Evolutionary conservation across 495 filamentous ascomycete genomes (phyloP), one percentile per base, ranked within the genome.

Genomic region (Hypoxylon crocopeplum): DNA sequence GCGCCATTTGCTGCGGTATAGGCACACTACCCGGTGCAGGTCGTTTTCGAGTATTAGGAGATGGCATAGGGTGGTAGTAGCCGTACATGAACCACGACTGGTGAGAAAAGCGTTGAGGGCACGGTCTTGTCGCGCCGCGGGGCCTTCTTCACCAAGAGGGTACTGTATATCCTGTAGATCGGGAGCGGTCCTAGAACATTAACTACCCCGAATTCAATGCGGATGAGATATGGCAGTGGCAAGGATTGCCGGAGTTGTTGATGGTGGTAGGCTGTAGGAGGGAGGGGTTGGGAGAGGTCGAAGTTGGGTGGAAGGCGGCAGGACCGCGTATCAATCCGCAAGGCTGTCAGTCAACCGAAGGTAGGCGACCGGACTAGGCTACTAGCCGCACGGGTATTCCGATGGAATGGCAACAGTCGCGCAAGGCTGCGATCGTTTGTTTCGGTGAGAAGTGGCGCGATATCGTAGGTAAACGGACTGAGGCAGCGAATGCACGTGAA

Each of bases 21-120:
- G 84, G 78, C 16, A 78, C 70, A 40, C 81, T 77, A 63, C 89
- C 90, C 37, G 90, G 86, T 24, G 89, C 88, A 55, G 89, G 80
- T 71, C 90, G 80, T 75, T 93, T 93, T 73, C 88, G 81, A 41
- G 82, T 64, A 53, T 83, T 84, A 21, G 79, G 74, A 39, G 72
- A 68, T 70, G 80, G 73, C 76, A 79, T 79, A 68, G 72, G 48
- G 34, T 59, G 60, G 48, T 66, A 66, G 47, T 66, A 68, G 51
- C 54, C 56, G 68, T 70, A 68, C 70, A 73, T 71, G 55, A 59
- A 56, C 60, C 57, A 62, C 49, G 54, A 41, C 45, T 39, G 22
- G 22, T 20, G 29, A 33, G 12, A 37, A 17, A 2, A 16, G 37
- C 16, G 21, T 40, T 48, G 37, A 33, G 17, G 33, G 47, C 36